Percentiles rank a stretch among this genome's conserved stretches.
phyloP scores from a whole-genome alignment of 306 rosid genomes.

The Phaseolus lunatus region DNA sequence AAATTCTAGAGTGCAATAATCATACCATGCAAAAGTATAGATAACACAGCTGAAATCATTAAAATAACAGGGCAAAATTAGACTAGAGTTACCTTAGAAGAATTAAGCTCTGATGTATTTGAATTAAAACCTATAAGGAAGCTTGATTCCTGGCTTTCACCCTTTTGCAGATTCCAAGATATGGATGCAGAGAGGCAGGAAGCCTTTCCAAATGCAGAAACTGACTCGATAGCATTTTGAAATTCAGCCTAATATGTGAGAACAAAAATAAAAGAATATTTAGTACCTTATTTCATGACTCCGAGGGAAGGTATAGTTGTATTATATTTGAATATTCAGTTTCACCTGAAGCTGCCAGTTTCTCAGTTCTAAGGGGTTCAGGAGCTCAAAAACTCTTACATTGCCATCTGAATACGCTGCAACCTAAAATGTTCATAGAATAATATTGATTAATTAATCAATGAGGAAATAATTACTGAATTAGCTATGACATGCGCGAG shows the following conservation, averaged over 20 bases:
- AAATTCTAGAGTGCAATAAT: constrained; percentile 1
- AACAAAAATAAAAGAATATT: constrained; percentile 12
- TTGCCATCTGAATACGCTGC: constrained; percentile 81
- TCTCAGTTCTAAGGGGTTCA: constrained; percentile 81
- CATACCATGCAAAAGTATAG: constrained; percentile 7
- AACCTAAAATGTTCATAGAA: constrained; percentile 58
- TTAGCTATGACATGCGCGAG: background rate
- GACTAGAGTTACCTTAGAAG: constrained; percentile 70
- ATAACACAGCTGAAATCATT: constrained; percentile 28
- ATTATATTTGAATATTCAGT: background rate
- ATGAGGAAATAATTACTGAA: constrained; percentile 7
- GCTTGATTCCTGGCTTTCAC: constrained; percentile 72
- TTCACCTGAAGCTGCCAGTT: constrained; percentile 96
- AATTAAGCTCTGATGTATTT: constrained; percentile 74
- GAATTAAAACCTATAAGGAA: constrained; percentile 85
- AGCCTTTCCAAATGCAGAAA: constrained; percentile 74
- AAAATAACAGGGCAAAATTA: constrained; percentile 18
- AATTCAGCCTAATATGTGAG: constrained; percentile 79
- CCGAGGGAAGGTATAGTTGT: constrained; percentile 28
- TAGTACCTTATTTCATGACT: constrained; percentile 12
- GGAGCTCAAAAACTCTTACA: constrained; percentile 73
- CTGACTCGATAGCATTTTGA: constrained; percentile 85
- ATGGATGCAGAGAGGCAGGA: constrained; percentile 78
- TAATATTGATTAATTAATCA: background rate
- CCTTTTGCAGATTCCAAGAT: constrained; percentile 78